Evolutionary conservation across 495 filamentous ascomycete genomes (phyloP), one percentile per base, ranked within the genome.

Genomic region (Penicillium arizonense): DNA sequence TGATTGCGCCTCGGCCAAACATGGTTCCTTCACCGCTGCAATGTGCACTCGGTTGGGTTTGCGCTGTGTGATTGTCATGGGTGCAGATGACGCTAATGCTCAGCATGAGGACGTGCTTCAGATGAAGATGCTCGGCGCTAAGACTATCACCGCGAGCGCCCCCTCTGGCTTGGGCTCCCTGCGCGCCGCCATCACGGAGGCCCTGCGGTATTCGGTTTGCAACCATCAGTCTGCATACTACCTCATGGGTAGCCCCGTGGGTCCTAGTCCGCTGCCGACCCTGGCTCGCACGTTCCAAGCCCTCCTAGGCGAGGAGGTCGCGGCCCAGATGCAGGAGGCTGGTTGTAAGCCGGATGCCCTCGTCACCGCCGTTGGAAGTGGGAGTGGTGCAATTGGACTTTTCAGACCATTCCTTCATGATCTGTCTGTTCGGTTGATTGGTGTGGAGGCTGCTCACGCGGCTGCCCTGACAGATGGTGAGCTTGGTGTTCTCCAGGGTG

Each of bases 271-370:
- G 18, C 41, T 69, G 21, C 68, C 68, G 18, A 59, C 62, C 24
- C 49, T 71, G 20, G 58, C 59, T 13, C 65, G 65, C 38, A 71
- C 68, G 26, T 71, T 71, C 52, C 68, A 71, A 44, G 57, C 59
- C 9, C 56, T 67, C 6, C 56, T 71, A 49, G 68, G 68, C 53
- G 63, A 69, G 59, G 65, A 71, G 56, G 62, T 69, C 26, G 62
- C 58, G 44, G 47, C 32, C 45, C 63, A 67, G 51, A 59, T 67
- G 63, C 50, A 59, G 10, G 58, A 43, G 34, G 40, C 32, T 18
- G 58, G 63, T 41, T 28, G 63, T 24, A 55, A 53, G 46, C 68
- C 65, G 5, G 59, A 67, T 38, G 68, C 63, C 35, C 52, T 71
- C 41, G 52, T 71, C 39, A 61, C 63, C 35, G 57, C 63, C 33